phyloP scores from a whole-genome alignment of 2,329 filamentous ascomycete species.

The Reticulascus tulasneorum region DNA sequence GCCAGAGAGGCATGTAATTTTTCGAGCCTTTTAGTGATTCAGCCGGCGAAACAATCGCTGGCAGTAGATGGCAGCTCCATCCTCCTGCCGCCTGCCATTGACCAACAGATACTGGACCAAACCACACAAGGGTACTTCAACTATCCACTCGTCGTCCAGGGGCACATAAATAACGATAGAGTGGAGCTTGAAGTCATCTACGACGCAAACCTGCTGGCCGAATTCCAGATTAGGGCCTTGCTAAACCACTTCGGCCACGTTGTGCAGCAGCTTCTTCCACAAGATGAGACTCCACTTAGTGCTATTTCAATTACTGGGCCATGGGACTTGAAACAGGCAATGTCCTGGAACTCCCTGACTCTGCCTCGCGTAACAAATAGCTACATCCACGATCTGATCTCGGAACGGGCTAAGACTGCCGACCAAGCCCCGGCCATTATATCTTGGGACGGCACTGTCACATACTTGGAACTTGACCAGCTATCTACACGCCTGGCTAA shows the following conservation, averaged over 20 bases:
- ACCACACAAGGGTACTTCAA: conserved; percentile 14
- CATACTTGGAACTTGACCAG: conserved; percentile 21
- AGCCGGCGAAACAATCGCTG: conserved; percentile 4
- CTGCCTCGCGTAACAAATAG: conserved; percentile 10
- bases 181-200: conserved; percentile 11
- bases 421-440: conserved; percentile 21
- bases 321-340: conserved; percentile 4
- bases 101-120: no score
- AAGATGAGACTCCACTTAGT: neutral
- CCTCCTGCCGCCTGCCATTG: no score
- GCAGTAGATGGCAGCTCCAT: no score
- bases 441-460: conserved; percentile 24
- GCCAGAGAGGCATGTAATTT: conserved; percentile 17
- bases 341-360: neutral
- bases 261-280: conserved; percentile 4
- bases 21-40: conserved; percentile 12
- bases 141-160: conserved; percentile 14
- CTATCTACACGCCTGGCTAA: neutral
- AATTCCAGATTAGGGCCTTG: conserved; percentile 7
- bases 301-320: conserved; percentile 1
- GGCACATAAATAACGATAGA: neutral
- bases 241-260: conserved; percentile 13
- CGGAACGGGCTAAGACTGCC: conserved; percentile 25
- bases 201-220: conserved; percentile 6
- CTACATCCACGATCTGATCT: conserved; percentile 44